phyloP scores from a whole-genome alignment of 805 yeast genomes.

The Dipodascopsis uninucleata region DNA sequence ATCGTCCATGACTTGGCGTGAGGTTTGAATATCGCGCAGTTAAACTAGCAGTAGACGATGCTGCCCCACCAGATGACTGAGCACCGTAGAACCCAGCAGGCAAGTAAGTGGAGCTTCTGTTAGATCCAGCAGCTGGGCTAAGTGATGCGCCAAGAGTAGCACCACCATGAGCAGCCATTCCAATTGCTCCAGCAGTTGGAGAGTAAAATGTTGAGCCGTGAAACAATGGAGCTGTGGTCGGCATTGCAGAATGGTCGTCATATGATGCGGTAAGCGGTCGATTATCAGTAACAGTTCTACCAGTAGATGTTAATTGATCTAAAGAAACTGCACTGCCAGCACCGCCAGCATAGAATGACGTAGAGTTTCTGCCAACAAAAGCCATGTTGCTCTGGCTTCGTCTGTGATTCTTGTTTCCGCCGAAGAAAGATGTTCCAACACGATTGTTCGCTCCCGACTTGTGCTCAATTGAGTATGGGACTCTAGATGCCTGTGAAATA shows the following conservation, averaged over 20 bases:
- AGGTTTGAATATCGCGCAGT: constrained; percentile 8
- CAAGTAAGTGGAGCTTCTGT: constrained; percentile 19
- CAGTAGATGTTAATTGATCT: constrained; percentile 22
- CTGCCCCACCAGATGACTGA: constrained; percentile 4
- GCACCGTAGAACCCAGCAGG: constrained; percentile 26
- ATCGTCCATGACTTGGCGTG: constrained; percentile 3
- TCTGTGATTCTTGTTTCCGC: not conserved
- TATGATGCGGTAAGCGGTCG: constrained; percentile 17
- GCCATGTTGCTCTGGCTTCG: not conserved
- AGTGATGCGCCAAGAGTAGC: not conserved
- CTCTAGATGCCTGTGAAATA: constrained; percentile 44
- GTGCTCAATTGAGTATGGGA: constrained; percentile 30
- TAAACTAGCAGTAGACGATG: constrained; percentile 5
- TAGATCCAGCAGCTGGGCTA: not conserved
- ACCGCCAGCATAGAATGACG: constrained; percentile 25
- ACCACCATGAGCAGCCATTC: constrained; percentile 13
- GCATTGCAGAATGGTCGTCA: constrained; percentile 26
- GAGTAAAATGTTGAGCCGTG: constrained; percentile 55
- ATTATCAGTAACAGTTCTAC: constrained; percentile 17
- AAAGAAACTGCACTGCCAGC: constrained; percentile 18
- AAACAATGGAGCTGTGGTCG: constrained; percentile 22
- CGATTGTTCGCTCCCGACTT: constrained; percentile 24
- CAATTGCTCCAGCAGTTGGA: constrained; percentile 57
- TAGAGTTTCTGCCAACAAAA: constrained; percentile 11
- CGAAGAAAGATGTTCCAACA: constrained; percentile 15